Evolutionary conservation across 805 yeast genomes (phyloP).

Genomic region (Cyberlindnera mrakii): DNA sequence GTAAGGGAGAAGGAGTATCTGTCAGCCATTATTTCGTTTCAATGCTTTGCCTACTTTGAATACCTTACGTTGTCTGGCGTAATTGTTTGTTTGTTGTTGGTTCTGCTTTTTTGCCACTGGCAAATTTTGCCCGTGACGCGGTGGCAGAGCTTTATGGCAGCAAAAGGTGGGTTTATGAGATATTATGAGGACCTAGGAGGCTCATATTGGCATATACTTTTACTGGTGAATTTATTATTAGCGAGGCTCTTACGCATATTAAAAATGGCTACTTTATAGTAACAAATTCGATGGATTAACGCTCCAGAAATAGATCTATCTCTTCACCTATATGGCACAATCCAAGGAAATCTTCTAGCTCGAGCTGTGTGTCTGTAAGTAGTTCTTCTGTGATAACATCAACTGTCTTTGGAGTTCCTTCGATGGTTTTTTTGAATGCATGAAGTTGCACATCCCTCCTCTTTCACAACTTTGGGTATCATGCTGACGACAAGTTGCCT

Average conservation of each 20-base stretch:
- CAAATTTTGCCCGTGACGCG: not conserved
- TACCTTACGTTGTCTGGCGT: not conserved
- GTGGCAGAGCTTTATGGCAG: not conserved
- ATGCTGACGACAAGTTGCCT: constrained; percentile 71
- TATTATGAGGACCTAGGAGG: too few species aligned
- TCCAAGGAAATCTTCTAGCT: not conserved
- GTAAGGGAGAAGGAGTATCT: constrained; percentile 96
- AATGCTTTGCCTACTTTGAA: not conserved
- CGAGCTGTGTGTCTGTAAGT: not conserved
- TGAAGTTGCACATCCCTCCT: constrained; percentile 80
- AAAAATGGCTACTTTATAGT: not conserved
- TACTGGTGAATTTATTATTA: not conserved
- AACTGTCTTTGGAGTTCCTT: constrained; percentile 36
- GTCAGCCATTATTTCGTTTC: constrained; percentile 69
- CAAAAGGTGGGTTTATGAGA: too few species aligned
- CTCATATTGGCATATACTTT: not conserved
- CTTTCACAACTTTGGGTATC: constrained; percentile 62
- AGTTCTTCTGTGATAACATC: constrained; percentile 33
- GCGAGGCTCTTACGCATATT: not conserved
- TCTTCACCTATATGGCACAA: not conserved
- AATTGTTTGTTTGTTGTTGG: not conserved
- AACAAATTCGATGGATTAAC: not conserved
- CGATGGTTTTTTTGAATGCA: constrained; percentile 65
- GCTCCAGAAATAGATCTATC: not conserved
- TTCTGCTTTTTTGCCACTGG: not conserved